A percentile compares a stretch with the other conserved stretches of the same genome.
Conservation (phyloP, 2,329 filamentous ascomycete species). For the Torrubiella hemipterigena region DNA sequence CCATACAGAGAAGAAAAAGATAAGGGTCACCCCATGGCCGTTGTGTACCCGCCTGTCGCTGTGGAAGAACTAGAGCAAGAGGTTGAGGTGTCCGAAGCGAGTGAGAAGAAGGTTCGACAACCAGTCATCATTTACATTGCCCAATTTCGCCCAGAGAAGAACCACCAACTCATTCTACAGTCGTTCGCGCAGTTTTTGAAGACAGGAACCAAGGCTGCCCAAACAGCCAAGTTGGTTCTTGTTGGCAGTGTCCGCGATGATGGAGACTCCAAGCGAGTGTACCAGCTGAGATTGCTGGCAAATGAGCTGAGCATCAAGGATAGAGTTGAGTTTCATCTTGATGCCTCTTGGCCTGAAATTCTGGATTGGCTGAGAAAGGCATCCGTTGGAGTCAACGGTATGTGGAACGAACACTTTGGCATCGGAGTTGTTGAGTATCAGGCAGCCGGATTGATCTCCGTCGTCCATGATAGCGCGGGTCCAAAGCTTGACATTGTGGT, state of each 20-base stretch:
- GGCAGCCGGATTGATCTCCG: slow-evolving; percentile 81
- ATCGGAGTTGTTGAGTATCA: slow-evolving; percentile 98
- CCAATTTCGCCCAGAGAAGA: slow-evolving; percentile 96
- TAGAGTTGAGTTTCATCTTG: slow-evolving; percentile 74
- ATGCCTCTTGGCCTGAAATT: slow-evolving; percentile 82
- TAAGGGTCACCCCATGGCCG: slow-evolving; percentile 45
- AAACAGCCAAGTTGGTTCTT: slow-evolving; percentile 59
- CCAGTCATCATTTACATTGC: slow-evolving; percentile 82
- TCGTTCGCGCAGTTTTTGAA: slow-evolving; percentile 71
- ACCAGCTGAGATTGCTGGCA: slow-evolving; percentile 73
- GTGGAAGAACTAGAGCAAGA: slow-evolving; percentile 71
- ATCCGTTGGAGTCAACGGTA: slow-evolving; percentile 85
- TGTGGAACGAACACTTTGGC: slow-evolving; percentile 99
- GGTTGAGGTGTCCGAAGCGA: slow-evolving; percentile 58
- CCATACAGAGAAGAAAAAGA: slow-evolving; percentile 34
- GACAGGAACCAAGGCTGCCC: slow-evolving; percentile 34
- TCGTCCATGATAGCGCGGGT: slow-evolving; percentile 87
- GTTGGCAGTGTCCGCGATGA: slow-evolving; percentile 88
- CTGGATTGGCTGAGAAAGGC: slow-evolving; percentile 65
- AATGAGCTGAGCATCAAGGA: slow-evolving; percentile 81
- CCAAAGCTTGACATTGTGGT: slow-evolving; percentile 90
- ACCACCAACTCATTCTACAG: slow-evolving; percentile 75
- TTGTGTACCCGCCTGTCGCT: slow-evolving; percentile 86
- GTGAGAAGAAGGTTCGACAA: slow-evolving; percentile 52
- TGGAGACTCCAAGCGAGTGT: slow-evolving; percentile 69